These are phyloP conservation scores for Beauveria varroae DNA, from an alignment of 2,329 filamentous ascomycete species.

Conservation along the genomic window DNA sequence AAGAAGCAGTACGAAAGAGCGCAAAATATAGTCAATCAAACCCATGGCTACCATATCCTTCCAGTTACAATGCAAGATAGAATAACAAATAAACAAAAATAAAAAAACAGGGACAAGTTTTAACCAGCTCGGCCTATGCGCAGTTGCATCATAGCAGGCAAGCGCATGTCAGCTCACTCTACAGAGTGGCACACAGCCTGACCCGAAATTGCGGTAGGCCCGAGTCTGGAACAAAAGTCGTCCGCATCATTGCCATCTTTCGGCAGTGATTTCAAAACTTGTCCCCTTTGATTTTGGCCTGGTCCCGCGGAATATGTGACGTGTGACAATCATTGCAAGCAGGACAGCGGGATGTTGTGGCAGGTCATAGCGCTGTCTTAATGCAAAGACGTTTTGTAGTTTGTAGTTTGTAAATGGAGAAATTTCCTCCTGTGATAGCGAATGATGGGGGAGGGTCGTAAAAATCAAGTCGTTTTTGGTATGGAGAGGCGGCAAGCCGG, in stretches of 20 bases:
- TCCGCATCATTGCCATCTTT: neutral
- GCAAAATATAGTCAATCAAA: neutral
- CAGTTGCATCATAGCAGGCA: neutral
- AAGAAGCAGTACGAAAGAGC: neutral
- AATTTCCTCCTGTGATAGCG: neutral
- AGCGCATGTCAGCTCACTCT: neutral
- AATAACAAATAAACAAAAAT: constrained; percentile 1
- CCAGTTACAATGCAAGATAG: constrained; percentile 8
- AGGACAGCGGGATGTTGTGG: neutral
- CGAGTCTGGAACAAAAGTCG: neutral
- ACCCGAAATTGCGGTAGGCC: neutral
- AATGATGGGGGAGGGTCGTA: neutral
- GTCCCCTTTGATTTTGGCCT: neutral
- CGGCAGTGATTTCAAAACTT: neutral
- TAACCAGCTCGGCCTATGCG: neutral
- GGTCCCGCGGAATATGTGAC: neutral
- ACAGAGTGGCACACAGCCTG: neutral
- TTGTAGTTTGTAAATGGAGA: neutral
- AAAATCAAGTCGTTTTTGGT: neutral
- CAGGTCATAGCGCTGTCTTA: neutral
- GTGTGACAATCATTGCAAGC: neutral
- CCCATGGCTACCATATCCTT: constrained; percentile 1
- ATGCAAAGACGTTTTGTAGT: neutral
- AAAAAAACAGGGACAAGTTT: neutral
- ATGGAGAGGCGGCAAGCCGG: neutral